Base-by-base conservation (phyloP, 768 basidiomycete species). In the Auriscalpium orientale region DNA sequence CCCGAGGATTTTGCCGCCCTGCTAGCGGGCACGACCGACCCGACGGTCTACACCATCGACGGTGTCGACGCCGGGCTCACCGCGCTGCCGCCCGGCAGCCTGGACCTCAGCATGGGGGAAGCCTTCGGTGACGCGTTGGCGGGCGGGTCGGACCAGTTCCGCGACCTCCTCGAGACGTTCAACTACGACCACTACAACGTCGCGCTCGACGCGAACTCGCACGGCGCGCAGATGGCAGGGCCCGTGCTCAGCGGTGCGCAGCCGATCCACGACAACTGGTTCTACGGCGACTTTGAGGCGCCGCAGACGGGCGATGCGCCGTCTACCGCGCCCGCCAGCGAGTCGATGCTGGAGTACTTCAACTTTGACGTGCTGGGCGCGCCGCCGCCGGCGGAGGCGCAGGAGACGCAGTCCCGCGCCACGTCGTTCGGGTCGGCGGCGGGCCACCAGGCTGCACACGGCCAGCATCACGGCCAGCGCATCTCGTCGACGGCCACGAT, bases 61-160 rank as follows among this genome's bases (percentile, higher is more conserved):
- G 36, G 44, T 13, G 2, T 54, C 8, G 36, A 51, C 21, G 48
- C 37, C 1, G 18, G 44, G n/a, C 45, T 60, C 16, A 51, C 33
- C 2, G 56, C 57, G 2, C 35, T 48, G 0, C 58, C 58, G 15
- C 49, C 58, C 10, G 51, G 22, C 22, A 51, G n/a, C 34, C 38
- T 60, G 18, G 51, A 58, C n/a, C 37, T 58, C 12, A 49, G 37
- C 33, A 45, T 58, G 5, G 58, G 56, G 6, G n/a, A 16, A 53
- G 4, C 45, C 52, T 45, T 28, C 56, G 15, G 34, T 15, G 2
- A 58, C 53, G 47, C 58, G 35, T 51, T 34, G 8, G 45, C 56
- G 12, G 16, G 33, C 4, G 22, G 51, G 3, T 49, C 49, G 9
- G 51, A 58, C 18, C 22, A 58, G 1, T 34, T 46, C 20, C 47